Conservation (phyloP, 139 green algal species). For the Ettlia oleoabundans region DNA sequence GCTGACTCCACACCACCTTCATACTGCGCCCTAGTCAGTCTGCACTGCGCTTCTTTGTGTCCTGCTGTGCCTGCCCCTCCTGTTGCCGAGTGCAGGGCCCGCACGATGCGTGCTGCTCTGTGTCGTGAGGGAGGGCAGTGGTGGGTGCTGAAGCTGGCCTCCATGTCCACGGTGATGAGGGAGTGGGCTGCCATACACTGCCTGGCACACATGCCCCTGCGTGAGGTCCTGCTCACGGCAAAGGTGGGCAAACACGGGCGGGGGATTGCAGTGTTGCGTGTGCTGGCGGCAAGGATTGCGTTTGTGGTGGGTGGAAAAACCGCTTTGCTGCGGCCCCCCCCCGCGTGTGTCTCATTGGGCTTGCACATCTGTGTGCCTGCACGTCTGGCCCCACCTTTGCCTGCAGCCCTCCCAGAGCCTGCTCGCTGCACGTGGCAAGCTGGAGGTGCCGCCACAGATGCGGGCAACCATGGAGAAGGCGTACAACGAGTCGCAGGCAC, state of each 20-base stretch:
- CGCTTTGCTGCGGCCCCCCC: background rate
- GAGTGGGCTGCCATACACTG: slow-evolving; percentile 91
- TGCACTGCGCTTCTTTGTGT: background rate
- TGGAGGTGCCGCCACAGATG: slow-evolving; percentile 79
- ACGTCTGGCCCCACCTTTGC: background rate
- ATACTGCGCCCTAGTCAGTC: too few relatives aligned
- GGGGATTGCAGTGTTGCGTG: too few relatives aligned
- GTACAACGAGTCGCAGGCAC: slow-evolving; percentile 71
- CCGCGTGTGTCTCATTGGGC: background rate
- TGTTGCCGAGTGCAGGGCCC: slow-evolving; percentile 45
- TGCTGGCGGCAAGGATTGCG: too few relatives aligned
- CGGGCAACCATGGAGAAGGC: slow-evolving; percentile 57
- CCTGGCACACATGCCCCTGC: slow-evolving; percentile 75
- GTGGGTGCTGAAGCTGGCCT: slow-evolving; percentile 83
- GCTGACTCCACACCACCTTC: background rate
- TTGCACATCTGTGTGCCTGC: background rate
- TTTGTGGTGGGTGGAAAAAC: background rate
- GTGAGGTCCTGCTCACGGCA: slow-evolving; percentile 64
- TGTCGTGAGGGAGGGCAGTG: slow-evolving; percentile 49
- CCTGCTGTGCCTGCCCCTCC: background rate
- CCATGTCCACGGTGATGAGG: slow-evolving; percentile 87
- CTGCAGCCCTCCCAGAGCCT: slow-evolving; percentile 29
- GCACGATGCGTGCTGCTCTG: slow-evolving; percentile 54
- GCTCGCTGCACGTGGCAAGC: slow-evolving; percentile 48
- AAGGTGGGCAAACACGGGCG: too few relatives aligned